Evolutionary conservation across 495 filamentous ascomycete genomes (phyloP).

Genomic region (Pyrenula aspistea): DNA sequence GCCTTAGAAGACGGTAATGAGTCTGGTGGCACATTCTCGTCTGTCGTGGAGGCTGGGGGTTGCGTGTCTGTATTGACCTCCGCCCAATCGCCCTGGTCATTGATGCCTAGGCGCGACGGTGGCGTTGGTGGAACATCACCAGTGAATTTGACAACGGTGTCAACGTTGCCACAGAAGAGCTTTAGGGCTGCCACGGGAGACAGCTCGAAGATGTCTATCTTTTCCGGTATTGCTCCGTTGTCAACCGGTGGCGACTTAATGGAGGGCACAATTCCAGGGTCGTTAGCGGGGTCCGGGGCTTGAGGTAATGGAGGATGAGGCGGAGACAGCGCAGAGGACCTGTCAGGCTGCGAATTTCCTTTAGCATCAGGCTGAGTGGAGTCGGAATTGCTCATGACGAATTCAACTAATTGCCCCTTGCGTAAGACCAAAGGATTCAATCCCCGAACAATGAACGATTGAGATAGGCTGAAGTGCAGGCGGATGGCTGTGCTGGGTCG

Average conservation of each 20-base stretch:
- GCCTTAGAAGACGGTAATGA: background rate
- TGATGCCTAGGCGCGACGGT: constrained; percentile 17
- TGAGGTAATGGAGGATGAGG: constrained; percentile 10
- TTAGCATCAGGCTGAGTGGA: background rate
- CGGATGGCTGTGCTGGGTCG: background rate
- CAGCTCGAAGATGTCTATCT: constrained; percentile 57
- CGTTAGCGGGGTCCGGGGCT: constrained; percentile 16
- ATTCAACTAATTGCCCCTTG: too few relatives aligned
- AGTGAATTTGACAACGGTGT: constrained; percentile 56
- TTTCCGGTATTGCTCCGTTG: constrained; percentile 8
- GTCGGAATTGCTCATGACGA: background rate
- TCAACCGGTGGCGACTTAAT: constrained; percentile 6
- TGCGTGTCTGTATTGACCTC: background rate
- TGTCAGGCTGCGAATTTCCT: background rate
- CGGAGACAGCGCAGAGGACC: background rate
- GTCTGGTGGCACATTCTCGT: background rate
- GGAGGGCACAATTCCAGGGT: constrained; percentile 7
- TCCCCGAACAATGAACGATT: background rate
- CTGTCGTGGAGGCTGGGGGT: background rate
- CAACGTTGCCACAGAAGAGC: constrained; percentile 59
- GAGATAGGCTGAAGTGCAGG: background rate
- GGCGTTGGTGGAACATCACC: constrained; percentile 67
- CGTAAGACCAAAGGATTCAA: background rate
- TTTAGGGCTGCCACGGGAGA: constrained; percentile 65
- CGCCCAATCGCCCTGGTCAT: background rate